These are phyloP conservation scores for Dichotomocladium elegans DNA, from an alignment of 371 early-diverging fungal species.

Conservation along the genomic window DNA sequence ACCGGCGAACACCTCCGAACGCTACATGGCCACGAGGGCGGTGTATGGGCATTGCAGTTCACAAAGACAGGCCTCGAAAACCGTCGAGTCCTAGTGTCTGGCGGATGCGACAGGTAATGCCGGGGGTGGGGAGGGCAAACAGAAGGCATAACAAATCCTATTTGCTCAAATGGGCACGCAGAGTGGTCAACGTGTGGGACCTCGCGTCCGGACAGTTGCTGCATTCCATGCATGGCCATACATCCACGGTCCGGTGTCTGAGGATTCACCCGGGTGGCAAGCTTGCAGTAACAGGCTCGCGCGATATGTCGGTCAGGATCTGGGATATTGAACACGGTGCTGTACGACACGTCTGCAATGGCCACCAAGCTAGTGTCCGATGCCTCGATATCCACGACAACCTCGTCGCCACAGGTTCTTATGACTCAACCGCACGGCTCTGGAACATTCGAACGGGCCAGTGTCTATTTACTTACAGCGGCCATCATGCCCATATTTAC, in stretches of 20 bases:
- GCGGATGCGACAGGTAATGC: constrained; percentile 22
- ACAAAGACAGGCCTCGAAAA: constrained; percentile 40
- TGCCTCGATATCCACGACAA: constrained; percentile 78
- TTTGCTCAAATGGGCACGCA: constrained; percentile 17
- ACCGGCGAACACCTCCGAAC: constrained; percentile 62
- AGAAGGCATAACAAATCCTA: constrained; percentile 12
- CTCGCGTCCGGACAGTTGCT: constrained; percentile 70
- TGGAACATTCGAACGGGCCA: constrained; percentile 80
- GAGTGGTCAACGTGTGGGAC: constrained; percentile 89
- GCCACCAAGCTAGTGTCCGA: constrained; percentile 78
- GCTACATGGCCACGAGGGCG: constrained; percentile 85
- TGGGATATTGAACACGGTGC: constrained; percentile 72
- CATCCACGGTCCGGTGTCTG: constrained; percentile 87
- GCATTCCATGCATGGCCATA: constrained; percentile 84
- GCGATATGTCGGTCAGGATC: constrained; percentile 82
- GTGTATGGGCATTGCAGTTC: constrained; percentile 91
- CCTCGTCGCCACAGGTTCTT: constrained; percentile 79
- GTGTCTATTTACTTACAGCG: constrained; percentile 58
- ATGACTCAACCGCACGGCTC: constrained; percentile 82
- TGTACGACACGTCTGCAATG: constrained; percentile 53
- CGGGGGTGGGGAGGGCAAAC: not conserved
- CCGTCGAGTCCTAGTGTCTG: constrained; percentile 51
- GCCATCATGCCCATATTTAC: constrained; percentile 65
- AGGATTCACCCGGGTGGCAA: constrained; percentile 48
- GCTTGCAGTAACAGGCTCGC: constrained; percentile 80